Evolutionary conservation across 192 early-diverging fungal species (phyloP), one percentile per base, ranked within the genome.

Genomic region (Entomortierella chlamydospora): DNA sequence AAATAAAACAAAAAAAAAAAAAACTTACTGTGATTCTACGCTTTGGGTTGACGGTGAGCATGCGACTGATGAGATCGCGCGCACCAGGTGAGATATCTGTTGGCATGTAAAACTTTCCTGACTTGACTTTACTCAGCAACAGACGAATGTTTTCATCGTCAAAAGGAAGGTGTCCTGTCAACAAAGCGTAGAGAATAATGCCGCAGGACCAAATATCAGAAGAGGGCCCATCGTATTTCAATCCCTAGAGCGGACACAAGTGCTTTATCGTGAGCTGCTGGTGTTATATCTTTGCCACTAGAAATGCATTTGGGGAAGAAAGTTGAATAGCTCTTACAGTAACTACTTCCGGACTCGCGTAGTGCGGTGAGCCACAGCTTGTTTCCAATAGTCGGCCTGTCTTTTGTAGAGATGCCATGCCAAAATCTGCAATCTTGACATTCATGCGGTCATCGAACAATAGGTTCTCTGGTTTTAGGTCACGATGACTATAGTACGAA

Each of bases 201-300:
- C 94, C 95, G 10, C 94, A 78, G 0, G 93, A 84, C 95, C 95
- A 97, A 26, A 94, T 84, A 68, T 97, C 95, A 10, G 90, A 90
- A 28, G 84, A 67, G 22, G 88, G 74, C 10, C 90, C 91, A 67
- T 94, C 93, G 45, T 94, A 93, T 41, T 84, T 85, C 43, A 84
- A 70, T 20, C 83, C 84, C 57, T 85, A 73, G 15, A 4, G 41
- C 3, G n/a, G 4, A 20, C 2, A 20, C 15, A 11, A 17, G 45
- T 15, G 12, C 15, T 47, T 47, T 47, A 11, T 47, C 3, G 12
- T 47, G 4, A 47, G 20, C 2, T 47, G 45, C 4, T 23, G n/a
- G 12, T n/a, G 57, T 43, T n/a, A n/a, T n/a, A n/a, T 31, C 25
- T 4, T 61, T 49, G 43, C 34, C 41, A 12, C 20, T 47, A 12